Evolutionary conservation across 148 eudicot genomes (phyloP).

Genomic region (Cornus florida): DNA sequence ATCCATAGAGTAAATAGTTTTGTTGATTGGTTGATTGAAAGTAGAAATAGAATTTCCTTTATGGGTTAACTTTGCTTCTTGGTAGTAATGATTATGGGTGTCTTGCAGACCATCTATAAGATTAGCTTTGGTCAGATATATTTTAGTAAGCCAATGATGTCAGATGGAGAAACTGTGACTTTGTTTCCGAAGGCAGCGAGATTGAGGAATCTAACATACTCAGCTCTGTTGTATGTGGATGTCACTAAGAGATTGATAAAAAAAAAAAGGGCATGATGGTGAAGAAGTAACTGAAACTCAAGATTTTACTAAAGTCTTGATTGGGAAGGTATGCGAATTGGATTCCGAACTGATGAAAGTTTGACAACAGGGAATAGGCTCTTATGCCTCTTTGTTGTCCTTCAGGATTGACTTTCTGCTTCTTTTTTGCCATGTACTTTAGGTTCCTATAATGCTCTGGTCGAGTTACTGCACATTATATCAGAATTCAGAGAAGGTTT

Average conservation of each 20-base stretch:
- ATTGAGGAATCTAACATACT: constrained; percentile 56
- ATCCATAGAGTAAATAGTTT: too few relatives aligned
- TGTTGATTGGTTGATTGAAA: too few relatives aligned
- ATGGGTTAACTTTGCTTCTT: too few relatives aligned
- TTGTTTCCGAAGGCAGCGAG: constrained; percentile 99
- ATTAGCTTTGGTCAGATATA: constrained; percentile 94
- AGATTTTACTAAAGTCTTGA: constrained; percentile 90
- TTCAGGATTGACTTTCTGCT: too few relatives aligned
- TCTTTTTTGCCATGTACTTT: too few relatives aligned
- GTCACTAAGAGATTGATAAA: constrained; percentile 81
- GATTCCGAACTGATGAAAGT: not conserved
- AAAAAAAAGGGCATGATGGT: constrained; percentile 96
- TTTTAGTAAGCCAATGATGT: constrained; percentile 20
- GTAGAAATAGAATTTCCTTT: too few relatives aligned
- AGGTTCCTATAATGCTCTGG: too few relatives aligned
- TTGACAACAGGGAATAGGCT: not conserved
- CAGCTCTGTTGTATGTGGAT: constrained; percentile 58
- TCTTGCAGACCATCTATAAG: constrained; percentile 85
- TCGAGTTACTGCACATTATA: too few relatives aligned
- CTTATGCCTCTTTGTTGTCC: too few relatives aligned
- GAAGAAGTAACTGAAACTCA: constrained; percentile 92
- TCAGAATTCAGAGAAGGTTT: constrained; percentile 61
- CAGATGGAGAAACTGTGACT: constrained; percentile 96
- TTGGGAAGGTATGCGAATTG: constrained; percentile 67
- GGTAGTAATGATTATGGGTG: not conserved